Evolutionary conservation across 306 rosid species (phyloP), one percentile per base, ranked within the genome.

Genomic region (Arachis hypogaea): DNA sequence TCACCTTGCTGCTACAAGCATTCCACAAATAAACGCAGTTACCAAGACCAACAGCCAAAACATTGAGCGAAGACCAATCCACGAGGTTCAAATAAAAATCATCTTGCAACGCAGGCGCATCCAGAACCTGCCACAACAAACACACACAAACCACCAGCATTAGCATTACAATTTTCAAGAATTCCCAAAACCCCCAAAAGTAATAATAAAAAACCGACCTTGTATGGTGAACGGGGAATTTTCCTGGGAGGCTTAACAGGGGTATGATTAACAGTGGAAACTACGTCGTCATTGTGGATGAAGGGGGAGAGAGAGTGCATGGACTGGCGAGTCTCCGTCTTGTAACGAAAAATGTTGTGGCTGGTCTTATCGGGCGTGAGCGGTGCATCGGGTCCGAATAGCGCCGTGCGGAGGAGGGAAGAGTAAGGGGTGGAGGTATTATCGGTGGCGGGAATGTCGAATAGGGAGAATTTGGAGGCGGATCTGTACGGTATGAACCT

Each of bases 91-190:
- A 72, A 78, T 92, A 92, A 80, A 92, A 92, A 76, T 92, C 98
- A 40, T 92, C 98, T 76, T 90, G 96, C 84, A 92, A 69, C 11
- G 94, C 98, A 11, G 98, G 98, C 6, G 98, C 98, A 76, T 92
- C 98, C 83, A 92, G 54, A 78, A 92, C 88, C 98, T 92, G 63
- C 29, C 61, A 29, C 41, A 66, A 7, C 29, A 50, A 11, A n/a
- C 30, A 44, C 40, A 47, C n/a, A 10, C 4, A 7, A 47, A 47
- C 3, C 4, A 7, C 2, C 7, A 6, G 9, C 46, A 43, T 43
- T 7, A 43, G 33, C 36, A 38, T 45, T 12, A 36, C 3, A 52
- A 52, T 5, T 22, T 52, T 22, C 58, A 52, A 7, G 22, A 14
- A 52, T 9, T 1, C 55, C 55, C 55, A 46, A 7, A 46, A 46